Evolutionary conservation across 495 filamentous ascomycete genomes (phyloP).

Genomic region (Trichocladium uniseriatum): DNA sequence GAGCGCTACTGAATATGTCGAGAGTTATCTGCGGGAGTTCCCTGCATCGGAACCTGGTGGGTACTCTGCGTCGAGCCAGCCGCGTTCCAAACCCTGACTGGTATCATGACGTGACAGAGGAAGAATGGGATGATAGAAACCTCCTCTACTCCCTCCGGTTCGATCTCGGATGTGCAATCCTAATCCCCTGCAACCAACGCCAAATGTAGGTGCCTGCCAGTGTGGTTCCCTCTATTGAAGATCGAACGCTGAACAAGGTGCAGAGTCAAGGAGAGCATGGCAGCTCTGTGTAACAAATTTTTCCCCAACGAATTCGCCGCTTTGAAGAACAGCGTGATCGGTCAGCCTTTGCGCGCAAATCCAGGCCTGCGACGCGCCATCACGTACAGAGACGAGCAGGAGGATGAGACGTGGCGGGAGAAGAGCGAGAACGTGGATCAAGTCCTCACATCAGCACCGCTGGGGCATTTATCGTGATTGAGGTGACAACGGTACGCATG

Average conservation of each 20-base stretch:
- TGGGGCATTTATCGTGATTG: background rate
- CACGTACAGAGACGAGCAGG: background rate
- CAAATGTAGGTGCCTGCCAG: slow-evolving; percentile 1
- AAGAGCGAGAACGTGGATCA: background rate
- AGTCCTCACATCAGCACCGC: background rate
- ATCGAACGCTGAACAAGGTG: background rate
- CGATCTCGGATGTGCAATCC: slow-evolving; percentile 5
- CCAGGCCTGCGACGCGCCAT: background rate
- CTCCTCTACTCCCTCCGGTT: slow-evolving; percentile 19
- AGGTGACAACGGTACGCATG: background rate
- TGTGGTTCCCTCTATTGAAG: background rate
- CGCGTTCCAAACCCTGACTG: too few species aligned
- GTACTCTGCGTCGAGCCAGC: background rate
- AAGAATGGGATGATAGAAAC: slow-evolving; percentile 28
- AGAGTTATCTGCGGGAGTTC: slow-evolving; percentile 9
- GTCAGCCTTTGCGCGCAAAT: background rate
- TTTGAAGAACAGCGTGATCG: background rate
- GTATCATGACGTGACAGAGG: slow-evolving; percentile 7
- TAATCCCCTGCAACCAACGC: slow-evolving; percentile 7
- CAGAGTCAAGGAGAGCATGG: slow-evolving; percentile 9
- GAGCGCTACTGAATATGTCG: slow-evolving; percentile 3
- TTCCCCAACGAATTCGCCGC: background rate
- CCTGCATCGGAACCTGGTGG: slow-evolving; percentile 16
- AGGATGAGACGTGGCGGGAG: background rate
- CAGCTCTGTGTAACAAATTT: slow-evolving; percentile 2